A percentile compares a stretch with the other conserved stretches of the same genome.
Conservation (phyloP, 2,329 filamentous ascomycete species). For the Chalaropsis thielavioides region DNA sequence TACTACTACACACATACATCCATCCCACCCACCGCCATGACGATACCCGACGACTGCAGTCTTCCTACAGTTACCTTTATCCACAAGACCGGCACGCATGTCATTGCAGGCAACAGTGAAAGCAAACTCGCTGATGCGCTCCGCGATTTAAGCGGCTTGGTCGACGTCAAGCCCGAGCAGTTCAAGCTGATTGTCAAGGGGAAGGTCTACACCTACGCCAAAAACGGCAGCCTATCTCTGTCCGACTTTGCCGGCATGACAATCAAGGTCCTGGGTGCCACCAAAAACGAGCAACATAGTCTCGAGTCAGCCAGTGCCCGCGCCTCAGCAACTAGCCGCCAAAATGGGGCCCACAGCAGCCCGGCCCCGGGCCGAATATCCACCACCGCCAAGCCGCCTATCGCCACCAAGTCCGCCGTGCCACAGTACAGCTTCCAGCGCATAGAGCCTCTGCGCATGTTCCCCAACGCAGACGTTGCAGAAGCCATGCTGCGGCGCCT, state of each 20-base stretch:
- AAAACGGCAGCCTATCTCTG: background rate
- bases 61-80: background rate
- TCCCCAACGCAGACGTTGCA: constrained; percentile 61
- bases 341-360: constrained; percentile 22
- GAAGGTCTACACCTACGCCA: background rate
- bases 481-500: constrained; percentile 60
- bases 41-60: background rate
- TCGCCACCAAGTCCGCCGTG: background rate
- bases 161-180: constrained; percentile 1
- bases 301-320: constrained; percentile 23
- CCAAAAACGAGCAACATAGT: constrained; percentile 22
- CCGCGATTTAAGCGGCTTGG: background rate
- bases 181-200: constrained; percentile 8
- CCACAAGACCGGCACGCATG: background rate
- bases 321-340: constrained; percentile 13
- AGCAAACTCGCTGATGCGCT: background rate
- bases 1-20: background rate
- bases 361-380: constrained; percentile 16
- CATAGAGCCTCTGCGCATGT: constrained; percentile 58
- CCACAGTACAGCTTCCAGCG: constrained; percentile 43
- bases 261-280: background rate
- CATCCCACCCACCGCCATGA: background rate
- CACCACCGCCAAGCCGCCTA: background rate
- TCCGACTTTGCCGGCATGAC: background rate
- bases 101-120: background rate